Evolutionary conservation across 441 rosid species (phyloP), one percentile per base, ranked within the genome.

Genomic region (Erysimum pusillum): DNA sequence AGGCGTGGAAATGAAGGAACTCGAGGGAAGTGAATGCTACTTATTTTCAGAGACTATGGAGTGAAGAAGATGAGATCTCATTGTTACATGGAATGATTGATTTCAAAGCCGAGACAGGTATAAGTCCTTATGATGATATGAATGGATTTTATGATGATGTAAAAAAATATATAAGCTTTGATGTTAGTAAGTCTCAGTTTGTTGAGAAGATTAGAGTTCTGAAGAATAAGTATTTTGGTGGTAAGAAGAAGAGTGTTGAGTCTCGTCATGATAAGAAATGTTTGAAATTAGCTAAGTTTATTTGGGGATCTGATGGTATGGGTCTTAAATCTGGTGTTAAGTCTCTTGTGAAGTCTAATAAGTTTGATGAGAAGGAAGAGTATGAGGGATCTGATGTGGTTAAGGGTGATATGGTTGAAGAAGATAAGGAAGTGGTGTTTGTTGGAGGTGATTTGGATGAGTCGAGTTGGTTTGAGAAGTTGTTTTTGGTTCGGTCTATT

Each of bases 291-390:
- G 77, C 84, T 0, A 62, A 76, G 67, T 75, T 58, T 48, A 60
- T 88, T 6, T 88, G 87, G 90, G 83, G 85, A 9, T 4, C 9
- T 44, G 67, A 68, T 41, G 58, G 48, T 0, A 32, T 74, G 14
- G 71, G 15, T 62, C 17, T 38, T 68, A 22, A 68, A 15, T 53
- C 72, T 52, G 10, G 7, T 38, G 51, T 59, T 9, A n/a, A n/a
- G n/a, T n/a, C n/a, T n/a, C n/a, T n/a, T n/a, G n/a, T n/a, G n/a
- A 49, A 31, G 15, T 18, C 69, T 13, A 67, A 51, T 61, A 67
- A 35, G 25, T 22, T 22, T 22, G 63, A n/a, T 39, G 2, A 0
- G 13, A 11, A 38, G 3, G 2, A n/a, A 12, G 22, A 34, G 2
- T 41, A 14, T 13, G 9, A 31, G 3, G 39, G 17, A 49, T 22